Evolutionary conservation across 2,329 filamentous ascomycete species (phyloP).

Genomic region (Penicillium capsulatum): DNA sequence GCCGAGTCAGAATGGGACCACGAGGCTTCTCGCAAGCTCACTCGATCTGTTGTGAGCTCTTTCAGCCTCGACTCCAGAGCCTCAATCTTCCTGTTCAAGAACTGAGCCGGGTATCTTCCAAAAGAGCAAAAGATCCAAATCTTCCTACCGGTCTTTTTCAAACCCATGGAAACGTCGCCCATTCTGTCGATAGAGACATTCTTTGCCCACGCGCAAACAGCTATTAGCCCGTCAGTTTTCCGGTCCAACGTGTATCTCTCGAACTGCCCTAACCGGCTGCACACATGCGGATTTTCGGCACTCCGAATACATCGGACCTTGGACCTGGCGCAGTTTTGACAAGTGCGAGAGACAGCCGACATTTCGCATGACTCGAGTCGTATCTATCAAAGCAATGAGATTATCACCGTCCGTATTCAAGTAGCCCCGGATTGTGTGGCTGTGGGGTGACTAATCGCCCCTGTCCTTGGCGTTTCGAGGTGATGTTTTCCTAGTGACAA

Average conservation of each 20-base stretch:
- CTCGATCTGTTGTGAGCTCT: constrained; percentile 6
- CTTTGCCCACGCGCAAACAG: constrained; percentile 35
- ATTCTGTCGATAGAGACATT: constrained; percentile 36
- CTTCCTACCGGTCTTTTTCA: constrained; percentile 33
- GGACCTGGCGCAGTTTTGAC: constrained; percentile 20
- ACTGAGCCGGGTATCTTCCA: background rate
- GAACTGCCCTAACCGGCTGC: constrained; percentile 13
- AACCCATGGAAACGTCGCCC: constrained; percentile 34
- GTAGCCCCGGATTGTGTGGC: no score
- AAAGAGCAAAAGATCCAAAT: background rate
- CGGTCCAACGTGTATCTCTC: background rate
- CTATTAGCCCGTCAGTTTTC: constrained; percentile 13
- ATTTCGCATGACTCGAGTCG: background rate
- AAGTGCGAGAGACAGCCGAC: constrained; percentile 13
- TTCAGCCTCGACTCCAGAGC: constrained; percentile 30
- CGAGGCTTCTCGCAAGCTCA: background rate
- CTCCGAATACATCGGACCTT: constrained; percentile 22
- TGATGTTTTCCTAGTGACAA: no score
- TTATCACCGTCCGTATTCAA: no score
- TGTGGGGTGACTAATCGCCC: no score
- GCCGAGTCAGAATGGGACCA: background rate
- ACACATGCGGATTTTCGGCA: constrained; percentile 6
- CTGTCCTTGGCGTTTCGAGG: no score
- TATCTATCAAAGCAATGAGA: no score
- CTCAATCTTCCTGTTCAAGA: constrained; percentile 29